Base-by-base conservation (phyloP, 1,284 basidiomycete genomes). In the Neonothopanus nambi region DNA sequence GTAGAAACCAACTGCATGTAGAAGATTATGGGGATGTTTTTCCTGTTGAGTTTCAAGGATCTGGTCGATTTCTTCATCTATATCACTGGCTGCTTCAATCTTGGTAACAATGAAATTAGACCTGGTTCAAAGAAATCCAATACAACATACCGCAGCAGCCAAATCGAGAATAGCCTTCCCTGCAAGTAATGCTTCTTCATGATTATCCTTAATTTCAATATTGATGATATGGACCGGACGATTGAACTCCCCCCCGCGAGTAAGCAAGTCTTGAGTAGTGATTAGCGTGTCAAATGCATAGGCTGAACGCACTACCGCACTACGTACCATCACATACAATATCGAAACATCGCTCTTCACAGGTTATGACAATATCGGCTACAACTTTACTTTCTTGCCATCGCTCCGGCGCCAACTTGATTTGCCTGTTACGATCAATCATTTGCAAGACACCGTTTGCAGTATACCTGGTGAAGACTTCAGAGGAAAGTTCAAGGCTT, bases 171-270 rank as follows among this genome's bases (percentile, higher is more conserved):
- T 96, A 1, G 96, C 95, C 69, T 89, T 92, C 12, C 96, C 96
- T 13, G 97, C 97, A 55, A 97, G 92, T 28, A 91, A 78, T 0
- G 97, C 97, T 70, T 99, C 97, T 76, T 99, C 97, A 64, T 98
- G 96, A 66, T 98, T 99, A 72, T 99, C 97, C 75, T 93, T 98
- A 74, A 99, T 99, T 68, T 99, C 97, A 57, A 99, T 84, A 70
- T 99, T 99, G 70, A 99, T 94, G 51, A 99, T 74, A 69, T 99
- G 97, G 20, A 99, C 95, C 0, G 94, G 87, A 52, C 89, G 87
- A 73, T 95, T 98, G 66, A 88, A 87, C 57, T 99, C 96, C 2
- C 95, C 93, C 23, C 94, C 95, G 57, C 93, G 82, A 38, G 79
- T 76, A 55, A 99, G 77, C 17, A 99, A 75, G 74, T 99, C 97